Conservation (phyloP, 2,329 filamentous ascomycete genomes). For the Phaeomoniella chlamydospora region DNA sequence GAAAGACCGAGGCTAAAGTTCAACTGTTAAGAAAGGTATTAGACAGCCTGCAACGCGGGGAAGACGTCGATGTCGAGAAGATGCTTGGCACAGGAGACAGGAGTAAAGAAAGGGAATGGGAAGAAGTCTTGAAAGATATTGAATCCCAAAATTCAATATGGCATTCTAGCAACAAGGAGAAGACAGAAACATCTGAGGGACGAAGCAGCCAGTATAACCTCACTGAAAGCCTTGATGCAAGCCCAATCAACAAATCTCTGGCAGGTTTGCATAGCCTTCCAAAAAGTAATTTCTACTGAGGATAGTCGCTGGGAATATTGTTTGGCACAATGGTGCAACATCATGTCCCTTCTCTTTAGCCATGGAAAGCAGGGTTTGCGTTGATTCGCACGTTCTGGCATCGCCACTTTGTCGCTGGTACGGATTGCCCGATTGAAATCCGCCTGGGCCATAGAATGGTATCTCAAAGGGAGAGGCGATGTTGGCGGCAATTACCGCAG, state of each 20-base stretch:
- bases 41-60: constrained; percentile 28
- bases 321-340: no score
- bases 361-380: no score
- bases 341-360: no score
- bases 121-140: constrained; percentile 33
- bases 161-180: neutral
- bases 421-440: no score
- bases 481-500: no score
- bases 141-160: constrained; percentile 1
- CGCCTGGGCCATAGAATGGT: no score
- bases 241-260: neutral
- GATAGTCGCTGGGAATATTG: no score
- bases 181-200: neutral
- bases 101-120: constrained; percentile 70
- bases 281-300: neutral
- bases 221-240: neutral
- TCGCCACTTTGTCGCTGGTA: no score
- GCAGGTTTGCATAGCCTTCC: neutral
- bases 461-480: no score
- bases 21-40: constrained; percentile 53
- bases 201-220: neutral
- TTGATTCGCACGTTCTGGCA: no score
- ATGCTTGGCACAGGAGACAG: constrained; percentile 64
- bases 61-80: constrained; percentile 70
- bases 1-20: constrained; percentile 68